Evolutionary conservation across 176 grass and related monocot genomes (phyloP), one percentile per base, ranked within the genome.

Genomic region (Carex kokanica): DNA sequence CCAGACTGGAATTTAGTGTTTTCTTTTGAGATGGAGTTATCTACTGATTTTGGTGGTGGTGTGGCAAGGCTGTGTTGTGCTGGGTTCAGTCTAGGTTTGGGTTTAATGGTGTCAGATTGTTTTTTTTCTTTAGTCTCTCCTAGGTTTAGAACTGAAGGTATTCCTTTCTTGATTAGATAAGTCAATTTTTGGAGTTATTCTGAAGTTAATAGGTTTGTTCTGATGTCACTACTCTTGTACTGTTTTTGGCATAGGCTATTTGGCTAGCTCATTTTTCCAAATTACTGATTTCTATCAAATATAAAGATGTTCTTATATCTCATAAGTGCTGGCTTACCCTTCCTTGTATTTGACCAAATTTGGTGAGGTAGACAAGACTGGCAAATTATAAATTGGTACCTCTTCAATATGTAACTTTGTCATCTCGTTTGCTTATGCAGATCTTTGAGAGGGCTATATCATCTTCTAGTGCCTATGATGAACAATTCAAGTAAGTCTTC

Each of bases 361-460:
- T 72, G 36, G 17, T 8, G 1, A 23, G 64, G 16, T 13, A 31
- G 13, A 36, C 16, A 43, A 20, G 17, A 38, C 31, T 43, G 13
- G 23, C 32, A 32, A 5, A 31, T 56, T 32, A 77, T 56, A 31
- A 78, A 31, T 77, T 56, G 23, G 25, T 71, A 9, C 36, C 6
- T 17, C 49, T 32, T 78, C 23, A 18, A 14, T 78, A 17, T 78
- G 49, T 55, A 56, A 78, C 24, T n/a, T 78, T 56, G 47, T 53
- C 4, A 56, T 79, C 29, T 61, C 14, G 17, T 14, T 66, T 58
- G 23, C 16, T 8, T n/a, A 38, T 86, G 56, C 91, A 99, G 97
- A 99, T 99, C 80, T 99, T 99, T 83, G 88, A 99, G 88, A 99
- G 89, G 84, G 97, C 93, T 34, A 99, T 99, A 86, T 99, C 97